phyloP scores from a whole-genome alignment of 495 filamentous ascomycete species.

The Rhizodiscina lignyota region DNA sequence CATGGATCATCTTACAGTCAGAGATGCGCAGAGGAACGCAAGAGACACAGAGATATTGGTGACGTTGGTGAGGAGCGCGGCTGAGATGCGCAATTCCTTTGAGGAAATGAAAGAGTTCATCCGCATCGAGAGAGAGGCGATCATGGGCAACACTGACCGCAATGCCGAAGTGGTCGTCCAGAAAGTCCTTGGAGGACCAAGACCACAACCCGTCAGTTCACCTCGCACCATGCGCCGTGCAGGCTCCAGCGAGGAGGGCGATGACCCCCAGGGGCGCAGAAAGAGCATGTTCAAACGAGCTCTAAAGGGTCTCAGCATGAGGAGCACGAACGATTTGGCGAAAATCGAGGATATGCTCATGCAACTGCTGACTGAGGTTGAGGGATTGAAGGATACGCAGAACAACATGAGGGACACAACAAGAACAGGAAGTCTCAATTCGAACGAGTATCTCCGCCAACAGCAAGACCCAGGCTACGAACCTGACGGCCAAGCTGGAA shows the following conservation, averaged over 20 bases:
- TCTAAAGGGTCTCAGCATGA: conserved; percentile 70
- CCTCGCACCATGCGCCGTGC: conserved; percentile 33
- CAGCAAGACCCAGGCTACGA: conserved; percentile 52
- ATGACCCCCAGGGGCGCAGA: conserved; percentile 64
- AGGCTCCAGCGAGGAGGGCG: conserved; percentile 41
- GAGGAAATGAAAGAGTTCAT: conserved; percentile 92
- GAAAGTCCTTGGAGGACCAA: conserved; percentile 69
- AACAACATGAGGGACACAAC: neutral
- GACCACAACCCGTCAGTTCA: conserved; percentile 54
- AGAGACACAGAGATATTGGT: conserved; percentile 93
- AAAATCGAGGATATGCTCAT: conserved; percentile 94
- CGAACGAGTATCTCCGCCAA: conserved; percentile 38
- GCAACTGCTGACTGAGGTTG: conserved; percentile 79
- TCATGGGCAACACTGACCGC: conserved; percentile 68
- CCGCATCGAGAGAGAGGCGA: conserved; percentile 64
- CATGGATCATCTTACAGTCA: conserved; percentile 97
- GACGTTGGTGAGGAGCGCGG: conserved; percentile 80
- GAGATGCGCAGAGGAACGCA: conserved; percentile 92
- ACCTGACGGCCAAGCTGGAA: conserved; percentile 66
- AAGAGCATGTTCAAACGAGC: conserved; percentile 83
- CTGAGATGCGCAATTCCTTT: conserved; percentile 94
- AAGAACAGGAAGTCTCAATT: conserved; percentile 21
- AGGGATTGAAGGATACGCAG: conserved; percentile 55
- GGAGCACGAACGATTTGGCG: conserved; percentile 70
- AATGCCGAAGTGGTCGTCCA: conserved; percentile 73